Base-by-base conservation (phyloP, 441 rosid species). In the Lepidium campestre region DNA sequence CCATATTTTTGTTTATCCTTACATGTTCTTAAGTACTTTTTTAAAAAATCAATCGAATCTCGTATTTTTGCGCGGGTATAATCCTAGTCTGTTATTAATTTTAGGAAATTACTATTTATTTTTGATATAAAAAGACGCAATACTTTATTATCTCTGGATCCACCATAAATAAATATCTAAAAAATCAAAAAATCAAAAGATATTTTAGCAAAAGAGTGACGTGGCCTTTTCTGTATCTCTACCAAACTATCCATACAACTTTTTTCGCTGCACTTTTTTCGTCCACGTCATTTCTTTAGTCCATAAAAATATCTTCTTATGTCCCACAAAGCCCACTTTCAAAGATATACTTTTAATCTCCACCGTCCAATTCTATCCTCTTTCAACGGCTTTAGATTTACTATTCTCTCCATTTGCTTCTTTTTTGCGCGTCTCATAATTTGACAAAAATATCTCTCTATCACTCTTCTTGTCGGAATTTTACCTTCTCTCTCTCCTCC, bases 201-300 rank as follows among this genome's bases (percentile, higher is more conserved):
- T 62, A 56, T 68, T 79, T 61, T 62, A 36, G 14, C 8, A 1
- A 3, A 12, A 31, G 10, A 37, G 34, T 79, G 96, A 87, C 96
- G 94, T 90, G 97, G 94, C 89, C 62, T 61, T 54, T 63, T 78
- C 80, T 75, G 72, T 57, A 84, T 86, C 97, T 78, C 89, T 77
- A 73, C 82, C 78, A 74, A 81, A 80, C 75, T 79, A 86, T 85
- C 90, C 76, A 73, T 52, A 57, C 61, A 45, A 59, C 65, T 35
- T 20, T 22, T 60, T 31, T 52, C 2, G 7, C 74, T 70, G 74
- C 82, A 59, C 82, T 79, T 83, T 79, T 79, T 52, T 65, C 47
- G 17, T 27, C 90, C 91, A 84, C 86, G 84, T 84, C 82, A 20
- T 7, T 55, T 12, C 0, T 37, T 37, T 45, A 34, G 4, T n/a